Evolutionary conservation across 2,329 filamentous ascomycete species (phyloP).

Genomic region (Leptographium lundbergii): DNA sequence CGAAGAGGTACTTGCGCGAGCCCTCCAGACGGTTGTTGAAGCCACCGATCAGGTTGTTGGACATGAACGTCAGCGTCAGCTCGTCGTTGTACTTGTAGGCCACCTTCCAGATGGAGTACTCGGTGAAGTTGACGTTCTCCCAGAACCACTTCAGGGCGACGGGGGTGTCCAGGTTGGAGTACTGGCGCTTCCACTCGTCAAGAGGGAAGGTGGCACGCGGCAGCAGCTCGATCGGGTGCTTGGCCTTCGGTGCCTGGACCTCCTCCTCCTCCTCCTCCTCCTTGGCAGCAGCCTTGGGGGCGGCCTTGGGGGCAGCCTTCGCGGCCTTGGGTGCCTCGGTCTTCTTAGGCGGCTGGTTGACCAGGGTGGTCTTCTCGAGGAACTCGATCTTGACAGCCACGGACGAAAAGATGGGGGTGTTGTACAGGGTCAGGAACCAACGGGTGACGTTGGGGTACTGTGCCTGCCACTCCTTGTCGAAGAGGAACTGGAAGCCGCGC

Average conservation of each 20-base stretch:
- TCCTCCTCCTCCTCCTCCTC: constrained; percentile 37
- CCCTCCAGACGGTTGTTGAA: constrained; percentile 96
- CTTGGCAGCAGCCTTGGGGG: constrained; percentile 28
- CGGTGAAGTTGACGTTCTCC: constrained; percentile 85
- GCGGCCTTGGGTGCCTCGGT: constrained; percentile 25
- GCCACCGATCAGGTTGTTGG: constrained; percentile 93
- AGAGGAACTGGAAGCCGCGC: constrained; percentile 88
- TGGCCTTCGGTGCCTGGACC: constrained; percentile 59
- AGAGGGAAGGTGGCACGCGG: constrained; percentile 68
- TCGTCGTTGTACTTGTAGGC: constrained; percentile 99
- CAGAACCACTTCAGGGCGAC: constrained; percentile 94
- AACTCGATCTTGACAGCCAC: constrained; percentile 65
- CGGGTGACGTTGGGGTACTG: constrained; percentile 76
- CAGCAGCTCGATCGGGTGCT: constrained; percentile 87
- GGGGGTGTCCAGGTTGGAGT: constrained; percentile 88
- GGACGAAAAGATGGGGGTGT: constrained; percentile 80
- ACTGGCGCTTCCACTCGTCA: constrained; percentile 98
- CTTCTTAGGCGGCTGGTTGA: constrained; percentile 65
- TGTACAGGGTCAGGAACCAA: constrained; percentile 90
- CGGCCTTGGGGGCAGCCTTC: constrained; percentile 25
- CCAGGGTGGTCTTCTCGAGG: constrained; percentile 68
- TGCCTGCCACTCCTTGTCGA: constrained; percentile 78
- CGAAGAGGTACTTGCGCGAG: constrained; percentile 97
- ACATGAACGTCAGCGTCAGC: constrained; percentile 97
- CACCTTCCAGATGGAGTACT: constrained; percentile 90